Conservation (phyloP, 2,329 filamentous ascomycete species). For the Alternaria novae-zelandiae region DNA sequence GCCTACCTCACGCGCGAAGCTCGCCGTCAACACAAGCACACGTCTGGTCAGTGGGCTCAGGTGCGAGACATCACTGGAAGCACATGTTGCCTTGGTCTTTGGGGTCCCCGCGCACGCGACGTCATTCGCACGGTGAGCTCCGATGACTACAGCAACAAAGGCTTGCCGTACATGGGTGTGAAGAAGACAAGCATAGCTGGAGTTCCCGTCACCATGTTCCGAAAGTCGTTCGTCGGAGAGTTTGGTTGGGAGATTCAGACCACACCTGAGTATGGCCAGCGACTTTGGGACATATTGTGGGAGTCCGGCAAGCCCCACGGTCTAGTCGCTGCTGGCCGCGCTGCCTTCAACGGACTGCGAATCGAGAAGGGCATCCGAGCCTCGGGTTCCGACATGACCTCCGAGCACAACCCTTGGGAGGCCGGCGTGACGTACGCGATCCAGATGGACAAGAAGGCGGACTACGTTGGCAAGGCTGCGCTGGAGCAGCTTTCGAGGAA, state of each 20-base stretch:
- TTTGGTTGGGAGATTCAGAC: slow-evolving; percentile 68
- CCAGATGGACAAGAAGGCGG: slow-evolving; percentile 52
- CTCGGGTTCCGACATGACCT: slow-evolving; percentile 65
- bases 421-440: slow-evolving; percentile 62
- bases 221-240: slow-evolving; percentile 67
- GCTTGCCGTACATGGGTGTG: slow-evolving; percentile 58
- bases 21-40: slow-evolving; percentile 52
- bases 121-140: slow-evolving; percentile 56
- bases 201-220: slow-evolving; percentile 63
- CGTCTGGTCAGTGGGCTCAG: slow-evolving; percentile 54
- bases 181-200: slow-evolving; percentile 60
- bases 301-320: slow-evolving; percentile 62
- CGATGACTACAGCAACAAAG: slow-evolving; percentile 56
- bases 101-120: slow-evolving; percentile 63
- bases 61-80: slow-evolving; percentile 66
- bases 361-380: slow-evolving; percentile 66
- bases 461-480: slow-evolving; percentile 61
- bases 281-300: slow-evolving; percentile 66
- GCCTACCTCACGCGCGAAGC: slow-evolving; percentile 63
- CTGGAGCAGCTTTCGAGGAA: slow-evolving; percentile 53
- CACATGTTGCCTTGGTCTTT: slow-evolving; percentile 67
- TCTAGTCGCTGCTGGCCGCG: slow-evolving; percentile 64
- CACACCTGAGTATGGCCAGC: slow-evolving; percentile 63
- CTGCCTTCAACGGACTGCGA: slow-evolving; percentile 64
- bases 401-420: slow-evolving; percentile 67